These are phyloP conservation scores for Pleurotus platypus DNA, from an alignment of 768 basidiomycete genomes.

Conservation along the genomic window DNA sequence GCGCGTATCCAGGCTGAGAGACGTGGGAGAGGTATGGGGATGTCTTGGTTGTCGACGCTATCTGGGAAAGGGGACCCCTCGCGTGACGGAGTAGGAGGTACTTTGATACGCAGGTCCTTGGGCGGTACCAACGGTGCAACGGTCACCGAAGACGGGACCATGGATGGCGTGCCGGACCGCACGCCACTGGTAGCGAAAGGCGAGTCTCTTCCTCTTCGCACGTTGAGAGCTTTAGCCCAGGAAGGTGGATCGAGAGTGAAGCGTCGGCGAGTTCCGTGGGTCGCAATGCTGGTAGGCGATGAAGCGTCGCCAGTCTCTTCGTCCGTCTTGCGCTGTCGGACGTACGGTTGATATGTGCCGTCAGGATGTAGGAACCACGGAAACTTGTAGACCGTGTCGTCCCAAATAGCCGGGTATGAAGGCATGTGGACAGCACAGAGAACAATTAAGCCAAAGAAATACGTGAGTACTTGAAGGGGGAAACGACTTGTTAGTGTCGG, in stretches of 20 bases:
- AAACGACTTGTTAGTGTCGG: not conserved
- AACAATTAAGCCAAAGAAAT: constrained; percentile 53
- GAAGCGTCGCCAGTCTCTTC: not conserved
- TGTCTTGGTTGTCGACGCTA: constrained; percentile 41
- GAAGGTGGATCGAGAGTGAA: constrained; percentile 14
- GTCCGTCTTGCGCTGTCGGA: not conserved
- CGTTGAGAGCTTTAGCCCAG: constrained; percentile 42
- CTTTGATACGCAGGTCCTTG: constrained; percentile 7
- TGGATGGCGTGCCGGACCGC: constrained; percentile 16
- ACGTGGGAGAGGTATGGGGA: constrained; percentile 52
- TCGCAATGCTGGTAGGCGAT: not conserved
- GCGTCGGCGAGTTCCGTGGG: not conserved
- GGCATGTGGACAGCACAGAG: constrained; percentile 41
- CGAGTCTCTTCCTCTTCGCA: constrained; percentile 54
- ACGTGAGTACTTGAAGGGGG: constrained; percentile 38
- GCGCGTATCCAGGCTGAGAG: constrained; percentile 53
- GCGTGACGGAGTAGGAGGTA: constrained; percentile 14
- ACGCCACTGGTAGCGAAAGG: constrained; percentile 36
- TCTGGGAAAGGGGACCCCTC: constrained; percentile 32
- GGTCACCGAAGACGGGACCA: constrained; percentile 10
- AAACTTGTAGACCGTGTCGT: constrained; percentile 42
- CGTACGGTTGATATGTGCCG: not conserved
- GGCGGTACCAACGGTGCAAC: not conserved
- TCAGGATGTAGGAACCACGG: constrained; percentile 48
- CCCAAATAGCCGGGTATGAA: constrained; percentile 49